Conservation (phyloP, 208 protist species). For the Wallacemonas sp. region DNA sequence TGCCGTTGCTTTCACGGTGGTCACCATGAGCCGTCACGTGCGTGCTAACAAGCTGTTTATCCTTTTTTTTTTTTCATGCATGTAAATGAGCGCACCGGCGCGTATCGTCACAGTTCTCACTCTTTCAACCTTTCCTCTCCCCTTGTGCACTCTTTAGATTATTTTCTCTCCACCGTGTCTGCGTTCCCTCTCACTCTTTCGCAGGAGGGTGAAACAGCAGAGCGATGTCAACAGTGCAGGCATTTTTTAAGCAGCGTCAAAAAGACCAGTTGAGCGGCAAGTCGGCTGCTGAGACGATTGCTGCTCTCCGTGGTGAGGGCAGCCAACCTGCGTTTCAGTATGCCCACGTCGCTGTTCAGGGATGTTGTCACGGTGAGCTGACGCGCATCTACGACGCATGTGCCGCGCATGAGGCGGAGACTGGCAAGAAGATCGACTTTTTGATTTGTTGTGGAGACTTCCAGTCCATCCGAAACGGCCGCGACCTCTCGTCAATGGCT, state of each 20-base stretch:
- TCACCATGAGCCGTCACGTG: too few species aligned
- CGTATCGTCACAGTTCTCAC: too few species aligned
- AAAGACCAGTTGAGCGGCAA: conserved; percentile 13
- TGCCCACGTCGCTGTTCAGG: conserved; percentile 94
- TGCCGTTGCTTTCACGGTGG: too few species aligned
- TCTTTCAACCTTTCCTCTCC: background rate
- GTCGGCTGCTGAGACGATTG: conserved; percentile 12
- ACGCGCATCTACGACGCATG: conserved; percentile 95
- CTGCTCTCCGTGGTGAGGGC: conserved; percentile 1
- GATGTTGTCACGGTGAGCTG: conserved; percentile 98
- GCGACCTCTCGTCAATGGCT: conserved; percentile 93
- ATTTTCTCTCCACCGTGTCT: background rate
- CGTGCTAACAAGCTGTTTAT: too few species aligned
- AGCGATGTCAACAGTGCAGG: conserved; percentile 28
- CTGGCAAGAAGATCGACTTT: conserved; percentile 93
- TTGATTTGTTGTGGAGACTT: conserved; percentile 99
- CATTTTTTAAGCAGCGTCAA: conserved; percentile 35
- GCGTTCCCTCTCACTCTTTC: background rate
- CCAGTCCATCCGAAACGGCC: conserved; percentile 92
- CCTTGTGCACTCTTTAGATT: background rate
- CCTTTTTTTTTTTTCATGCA: too few species aligned
- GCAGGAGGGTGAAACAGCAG: background rate
- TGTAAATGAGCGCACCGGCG: too few species aligned
- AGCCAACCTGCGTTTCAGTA: background rate
- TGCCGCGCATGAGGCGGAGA: conserved; percentile 61